phyloP scores from a whole-genome alignment of 768 basidiomycete genomes.

The Leccinellum rugosiceps region DNA sequence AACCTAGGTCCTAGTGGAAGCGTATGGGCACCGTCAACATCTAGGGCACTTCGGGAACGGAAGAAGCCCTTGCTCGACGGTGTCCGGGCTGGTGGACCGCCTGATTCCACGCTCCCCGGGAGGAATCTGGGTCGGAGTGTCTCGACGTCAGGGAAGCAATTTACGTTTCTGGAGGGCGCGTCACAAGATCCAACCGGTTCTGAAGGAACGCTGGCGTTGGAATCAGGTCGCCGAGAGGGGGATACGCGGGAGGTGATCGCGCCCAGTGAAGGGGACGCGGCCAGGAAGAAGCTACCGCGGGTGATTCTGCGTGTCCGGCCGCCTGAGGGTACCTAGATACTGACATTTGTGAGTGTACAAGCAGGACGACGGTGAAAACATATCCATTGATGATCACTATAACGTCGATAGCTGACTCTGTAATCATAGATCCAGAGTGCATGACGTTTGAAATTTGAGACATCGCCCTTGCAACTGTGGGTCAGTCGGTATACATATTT shows the following conservation, averaged over 20 bases:
- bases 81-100: background rate
- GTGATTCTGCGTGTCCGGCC: conserved; percentile 56
- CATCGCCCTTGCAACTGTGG: too few species aligned
- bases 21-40: conserved; percentile 31
- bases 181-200: background rate
- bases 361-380: background rate
- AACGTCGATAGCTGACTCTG: too few species aligned
- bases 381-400: background rate
- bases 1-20: background rate
- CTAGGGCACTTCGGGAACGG: conserved; percentile 50
- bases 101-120: background rate
- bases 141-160: background rate
- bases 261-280: conserved; percentile 6
- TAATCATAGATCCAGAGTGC: too few species aligned
- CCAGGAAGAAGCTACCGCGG: conserved; percentile 52
- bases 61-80: conserved; percentile 27
- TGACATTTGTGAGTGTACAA: background rate
- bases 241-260: background rate
- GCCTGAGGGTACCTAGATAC: conserved; percentile 15
- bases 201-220: background rate
- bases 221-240: background rate
- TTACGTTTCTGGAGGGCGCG: background rate
- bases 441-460: too few species aligned
- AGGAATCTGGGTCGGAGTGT: conserved; percentile 3
- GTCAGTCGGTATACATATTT: too few species aligned